phyloP scores from a whole-genome alignment of 768 basidiomycete species.

The Termitomyces sp. region DNA sequence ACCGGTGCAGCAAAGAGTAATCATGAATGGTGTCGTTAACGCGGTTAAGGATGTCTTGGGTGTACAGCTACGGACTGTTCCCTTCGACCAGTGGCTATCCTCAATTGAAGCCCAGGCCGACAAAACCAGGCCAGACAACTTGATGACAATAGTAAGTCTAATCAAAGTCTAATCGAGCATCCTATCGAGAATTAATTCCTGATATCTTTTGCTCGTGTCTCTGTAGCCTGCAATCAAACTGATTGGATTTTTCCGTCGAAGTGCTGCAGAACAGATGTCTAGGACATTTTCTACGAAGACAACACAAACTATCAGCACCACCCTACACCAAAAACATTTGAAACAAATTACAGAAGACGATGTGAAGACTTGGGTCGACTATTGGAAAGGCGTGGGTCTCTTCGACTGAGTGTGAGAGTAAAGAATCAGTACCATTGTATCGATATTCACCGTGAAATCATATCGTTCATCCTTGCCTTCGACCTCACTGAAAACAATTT shows the following conservation, averaged over 20 bases:
- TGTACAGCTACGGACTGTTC: background rate
- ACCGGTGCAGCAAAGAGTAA: background rate
- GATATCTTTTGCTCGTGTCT: background rate
- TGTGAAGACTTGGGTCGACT: background rate
- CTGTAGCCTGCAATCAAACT: conserved; percentile 1
- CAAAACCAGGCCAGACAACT: background rate
- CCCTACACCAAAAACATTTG: background rate
- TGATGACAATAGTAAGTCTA: background rate
- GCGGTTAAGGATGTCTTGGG: background rate
- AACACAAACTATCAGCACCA: background rate
- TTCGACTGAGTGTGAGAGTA: conserved; percentile 23
- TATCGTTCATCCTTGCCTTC: no score
- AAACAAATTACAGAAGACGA: background rate
- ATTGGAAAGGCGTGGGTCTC: background rate
- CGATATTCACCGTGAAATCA: no score
- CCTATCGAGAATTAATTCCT: no score
- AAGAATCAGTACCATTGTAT: no score
- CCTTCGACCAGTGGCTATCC: background rate
- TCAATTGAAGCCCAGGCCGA: background rate
- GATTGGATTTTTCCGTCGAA: background rate
- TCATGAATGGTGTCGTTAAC: background rate
- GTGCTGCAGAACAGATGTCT: background rate
- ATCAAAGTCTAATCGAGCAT: no score
- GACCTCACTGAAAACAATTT: no score
- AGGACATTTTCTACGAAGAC: background rate